phyloP scores from a whole-genome alignment of 257 asterid species.

The Fraxinus quadrangulata region DNA sequence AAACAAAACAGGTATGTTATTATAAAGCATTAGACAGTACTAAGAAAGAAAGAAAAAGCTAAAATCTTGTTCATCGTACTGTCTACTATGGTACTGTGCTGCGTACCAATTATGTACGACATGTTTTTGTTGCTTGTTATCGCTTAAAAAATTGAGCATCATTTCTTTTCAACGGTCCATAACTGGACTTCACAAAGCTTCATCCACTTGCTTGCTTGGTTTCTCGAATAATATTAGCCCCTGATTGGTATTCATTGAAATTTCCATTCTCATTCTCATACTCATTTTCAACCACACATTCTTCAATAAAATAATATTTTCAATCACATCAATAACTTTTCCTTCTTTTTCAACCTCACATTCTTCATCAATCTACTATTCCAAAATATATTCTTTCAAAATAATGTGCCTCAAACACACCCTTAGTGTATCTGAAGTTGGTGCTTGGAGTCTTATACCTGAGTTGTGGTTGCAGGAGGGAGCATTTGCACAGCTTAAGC shows the following conservation, averaged over 20 bases:
- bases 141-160: background rate
- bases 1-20: background rate
- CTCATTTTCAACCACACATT: no score
- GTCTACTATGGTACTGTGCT: background rate
- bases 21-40: background rate
- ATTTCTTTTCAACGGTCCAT: background rate
- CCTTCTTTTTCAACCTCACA: no score
- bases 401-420: no score
- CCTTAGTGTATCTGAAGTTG: background rate
- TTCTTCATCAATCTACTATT: no score
- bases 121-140: background rate
- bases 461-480: slow-evolving; percentile 69
- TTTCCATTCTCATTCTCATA: no score
- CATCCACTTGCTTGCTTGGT: background rate
- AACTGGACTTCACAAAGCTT: background rate
- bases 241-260: no score
- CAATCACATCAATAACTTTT: no score
- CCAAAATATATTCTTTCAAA: no score
- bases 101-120: background rate
- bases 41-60: background rate
- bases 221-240: background rate
- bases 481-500: slow-evolving; percentile 97
- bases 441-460: background rate
- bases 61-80: background rate
- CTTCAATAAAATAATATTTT: no score